phyloP scores from a whole-genome alignment of 2,329 filamentous ascomycete species.

The Colletotrichum falcatum region DNA sequence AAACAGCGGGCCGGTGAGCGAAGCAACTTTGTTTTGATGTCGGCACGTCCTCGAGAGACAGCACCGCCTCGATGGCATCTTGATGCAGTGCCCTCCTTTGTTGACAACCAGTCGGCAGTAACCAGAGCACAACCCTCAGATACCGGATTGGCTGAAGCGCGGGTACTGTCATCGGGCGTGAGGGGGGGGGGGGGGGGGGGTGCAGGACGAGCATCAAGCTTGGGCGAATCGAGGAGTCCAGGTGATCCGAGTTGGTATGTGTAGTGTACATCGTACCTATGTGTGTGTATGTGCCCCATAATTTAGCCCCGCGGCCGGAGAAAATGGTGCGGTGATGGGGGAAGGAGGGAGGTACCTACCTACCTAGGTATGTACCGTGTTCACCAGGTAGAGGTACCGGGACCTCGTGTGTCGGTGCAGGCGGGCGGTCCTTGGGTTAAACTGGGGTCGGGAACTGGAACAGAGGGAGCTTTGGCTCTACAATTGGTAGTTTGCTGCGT shows the following conservation, averaged over 20 bases:
- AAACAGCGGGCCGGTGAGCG: background rate
- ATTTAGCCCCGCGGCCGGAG: slow-evolving; percentile 36
- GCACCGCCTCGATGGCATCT: background rate
- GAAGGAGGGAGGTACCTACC: slow-evolving; percentile 15
- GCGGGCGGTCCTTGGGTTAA: background rate
- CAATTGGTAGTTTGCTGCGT: slow-evolving; percentile 1
- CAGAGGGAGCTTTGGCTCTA: slow-evolving; percentile 3
- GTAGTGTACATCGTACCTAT: too few species aligned
- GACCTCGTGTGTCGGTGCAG: slow-evolving; percentile 25
- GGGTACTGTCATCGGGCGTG: slow-evolving; percentile 33
- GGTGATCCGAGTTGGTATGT: slow-evolving; percentile 35
- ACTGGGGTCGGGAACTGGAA: slow-evolving; percentile 24
- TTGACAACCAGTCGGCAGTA: slow-evolving; percentile 25
- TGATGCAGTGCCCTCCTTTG: slow-evolving; percentile 2
- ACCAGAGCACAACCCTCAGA: slow-evolving; percentile 16
- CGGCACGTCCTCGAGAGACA: background rate
- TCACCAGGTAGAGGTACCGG: slow-evolving; percentile 14
- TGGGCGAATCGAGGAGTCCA: slow-evolving; percentile 25
- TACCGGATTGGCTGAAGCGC: slow-evolving; percentile 14
- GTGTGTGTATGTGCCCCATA: slow-evolving; percentile 38
- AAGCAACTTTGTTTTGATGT: slow-evolving; percentile 3
- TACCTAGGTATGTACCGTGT: too few species aligned
- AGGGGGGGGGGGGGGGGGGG: slow-evolving; percentile 30
- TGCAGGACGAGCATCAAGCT: slow-evolving; percentile 21
- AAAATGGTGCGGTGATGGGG: slow-evolving; percentile 38